phyloP scores from a whole-genome alignment of 352 stramenopile genomes.

The Phytophthora pistaciae region DNA sequence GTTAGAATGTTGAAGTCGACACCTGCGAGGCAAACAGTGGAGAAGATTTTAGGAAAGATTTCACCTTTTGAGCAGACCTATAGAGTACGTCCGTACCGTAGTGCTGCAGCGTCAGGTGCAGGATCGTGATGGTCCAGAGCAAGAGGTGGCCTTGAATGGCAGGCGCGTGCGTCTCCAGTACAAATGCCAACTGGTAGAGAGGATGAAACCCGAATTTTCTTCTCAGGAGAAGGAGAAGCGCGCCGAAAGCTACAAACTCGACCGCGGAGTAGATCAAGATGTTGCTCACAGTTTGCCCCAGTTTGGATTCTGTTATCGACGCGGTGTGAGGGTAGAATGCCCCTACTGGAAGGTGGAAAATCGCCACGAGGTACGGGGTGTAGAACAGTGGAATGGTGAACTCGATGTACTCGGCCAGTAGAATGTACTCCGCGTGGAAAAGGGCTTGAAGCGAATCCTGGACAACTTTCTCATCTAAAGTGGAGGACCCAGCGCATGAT shows the following conservation, averaged over 20 bases:
- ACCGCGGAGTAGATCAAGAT: constrained; percentile 26
- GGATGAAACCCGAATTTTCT: constrained; percentile 29
- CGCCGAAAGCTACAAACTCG: constrained; percentile 25
- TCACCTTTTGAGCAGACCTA: too few species aligned
- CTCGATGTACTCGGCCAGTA: constrained; percentile 16
- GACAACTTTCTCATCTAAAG: neutral
- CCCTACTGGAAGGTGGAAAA: constrained; percentile 2
- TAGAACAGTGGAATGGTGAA: constrained; percentile 16
- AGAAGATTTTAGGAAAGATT: neutral
- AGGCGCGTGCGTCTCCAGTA: constrained; percentile 39
- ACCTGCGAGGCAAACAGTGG: constrained; percentile 6
- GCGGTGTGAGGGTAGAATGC: constrained; percentile 10
- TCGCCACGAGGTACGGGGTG: constrained; percentile 5
- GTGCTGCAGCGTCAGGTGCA: constrained; percentile 37
- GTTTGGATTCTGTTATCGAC: constrained; percentile 9
- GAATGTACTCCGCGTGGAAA: constrained; percentile 15
- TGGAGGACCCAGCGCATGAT: neutral
- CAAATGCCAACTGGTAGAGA: constrained; percentile 44
- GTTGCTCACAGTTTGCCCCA: constrained; percentile 8
- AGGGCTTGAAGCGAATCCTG: constrained; percentile 2
- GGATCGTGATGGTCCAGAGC: constrained; percentile 36
- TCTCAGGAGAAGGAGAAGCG: constrained; percentile 22
- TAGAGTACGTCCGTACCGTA: constrained; percentile 19
- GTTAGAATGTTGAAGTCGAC: constrained; percentile 28
- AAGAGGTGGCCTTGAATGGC: constrained; percentile 34